Evolutionary conservation across 2,329 filamentous ascomycete species (phyloP), one percentile per base, ranked within the genome.

Genomic region (Phialemonium atrogriseum): DNA sequence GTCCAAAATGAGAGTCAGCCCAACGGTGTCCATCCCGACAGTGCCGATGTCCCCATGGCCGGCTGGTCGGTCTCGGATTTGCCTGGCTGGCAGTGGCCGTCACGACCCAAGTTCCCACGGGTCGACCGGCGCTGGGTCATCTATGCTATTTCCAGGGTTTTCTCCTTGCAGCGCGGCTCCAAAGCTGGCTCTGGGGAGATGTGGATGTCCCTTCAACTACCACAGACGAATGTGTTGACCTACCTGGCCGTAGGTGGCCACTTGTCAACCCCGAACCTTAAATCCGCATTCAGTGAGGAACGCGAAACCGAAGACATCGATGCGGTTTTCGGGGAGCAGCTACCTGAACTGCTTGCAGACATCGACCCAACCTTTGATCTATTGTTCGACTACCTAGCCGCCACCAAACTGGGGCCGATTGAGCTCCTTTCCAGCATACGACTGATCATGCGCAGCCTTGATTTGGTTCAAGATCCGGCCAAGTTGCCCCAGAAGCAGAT

Each of bases 361-460:
- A 64, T 78, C n/a, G 82, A 87, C 44, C 71, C 76, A 3, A 75
- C 77, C 20, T 69, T 85, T 51, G 72, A 77, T 30, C 60, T 85
- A 3, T 63, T 87, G 23, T 66, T 79, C 25, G 70, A 69, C 34
- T 74, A 84, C 36, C 60, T 88, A 6, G 71, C 73, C 23, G 68
- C 70, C 5, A 81, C 80, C 7, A 73, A 75, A 44, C 65, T 86
- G 12, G 73, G 76, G 4, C 64, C 80, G 24, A 58, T 68, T 4
- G 82, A 87, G 49, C 63, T 87, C 5, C 66, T 85, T 2, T 61
- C 78, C 34, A 72, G 77, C 4, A 70, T 87, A 32, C 70, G 75
- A 32, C 58, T 72, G 3, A 61, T 87, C 11, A 80, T 87, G 62
- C 67, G 73, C 27, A 86, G 77, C 43, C 67, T 88, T 24, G 79